Evolutionary conservation across 2,329 filamentous ascomycete genomes (phyloP).

Genomic region (Fusarium phyllophilum): DNA sequence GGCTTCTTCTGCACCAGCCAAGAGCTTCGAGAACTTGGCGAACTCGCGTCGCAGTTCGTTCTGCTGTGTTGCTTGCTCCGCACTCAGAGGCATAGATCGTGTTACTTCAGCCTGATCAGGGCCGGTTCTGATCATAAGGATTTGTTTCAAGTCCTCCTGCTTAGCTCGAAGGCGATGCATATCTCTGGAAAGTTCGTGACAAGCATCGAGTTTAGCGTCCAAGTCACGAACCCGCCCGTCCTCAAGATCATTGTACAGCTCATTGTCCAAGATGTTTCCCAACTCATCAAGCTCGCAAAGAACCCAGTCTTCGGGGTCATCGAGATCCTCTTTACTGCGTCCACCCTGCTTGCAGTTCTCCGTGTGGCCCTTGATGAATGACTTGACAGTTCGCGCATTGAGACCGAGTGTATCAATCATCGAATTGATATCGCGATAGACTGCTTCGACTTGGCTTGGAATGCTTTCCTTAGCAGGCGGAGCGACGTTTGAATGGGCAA

Average conservation of each 20-base stretch:
- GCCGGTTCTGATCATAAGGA: conserved; percentile 76
- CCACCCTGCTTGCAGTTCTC: conserved; percentile 62
- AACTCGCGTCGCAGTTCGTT: conserved; percentile 83
- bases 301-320: conserved; percentile 74
- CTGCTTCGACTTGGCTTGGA: conserved; percentile 70
- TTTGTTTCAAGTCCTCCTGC: conserved; percentile 80
- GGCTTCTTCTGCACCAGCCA: conserved; percentile 83
- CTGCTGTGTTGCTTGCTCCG: conserved; percentile 86
- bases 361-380: conserved; percentile 74
- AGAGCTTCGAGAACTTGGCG: conserved; percentile 75
- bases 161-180: conserved; percentile 77
- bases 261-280: conserved; percentile 68
- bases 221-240: conserved; percentile 75
- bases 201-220: conserved; percentile 73
- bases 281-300: conserved; percentile 80
- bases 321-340: conserved; percentile 74
- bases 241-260: conserved; percentile 73
- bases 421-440: conserved; percentile 85
- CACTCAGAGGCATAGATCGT: conserved; percentile 78
- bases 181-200: conserved; percentile 75
- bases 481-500: conserved; percentile 67
- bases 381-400: conserved; percentile 75
- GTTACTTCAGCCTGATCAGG: conserved; percentile 72
- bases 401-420: conserved; percentile 95
- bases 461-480: conserved; percentile 66